A percentile compares a stretch with the other conserved stretches of the same genome.
Conservation (phyloP, 2,329 filamentous ascomycete species). For the Sclerotinia sclerotiorum region DNA sequence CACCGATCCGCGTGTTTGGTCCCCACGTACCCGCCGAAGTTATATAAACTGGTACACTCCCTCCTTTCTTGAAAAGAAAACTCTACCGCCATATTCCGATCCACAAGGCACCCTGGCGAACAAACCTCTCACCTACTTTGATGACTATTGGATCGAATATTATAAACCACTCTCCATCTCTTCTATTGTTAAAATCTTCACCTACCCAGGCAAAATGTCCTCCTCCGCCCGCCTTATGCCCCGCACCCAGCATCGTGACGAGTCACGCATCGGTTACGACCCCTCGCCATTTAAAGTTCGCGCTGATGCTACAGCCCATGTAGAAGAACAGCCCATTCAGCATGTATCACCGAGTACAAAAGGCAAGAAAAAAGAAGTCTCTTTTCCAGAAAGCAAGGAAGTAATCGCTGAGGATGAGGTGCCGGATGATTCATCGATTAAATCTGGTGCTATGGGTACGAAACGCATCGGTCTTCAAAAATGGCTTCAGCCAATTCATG, state of each 20-base stretch:
- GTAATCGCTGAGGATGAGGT: slow-evolving; percentile 44
- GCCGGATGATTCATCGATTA: slow-evolving; percentile 42
- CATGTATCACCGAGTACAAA: slow-evolving; percentile 1
- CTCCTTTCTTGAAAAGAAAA: slow-evolving; percentile 63
- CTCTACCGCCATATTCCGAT: slow-evolving; percentile 31
- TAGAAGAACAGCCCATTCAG: slow-evolving; percentile 53
- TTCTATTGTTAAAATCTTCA: slow-evolving; percentile 87
- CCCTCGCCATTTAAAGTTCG: slow-evolving; percentile 86
- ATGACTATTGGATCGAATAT: slow-evolving; percentile 98
- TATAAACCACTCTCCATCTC: slow-evolving; percentile 87
- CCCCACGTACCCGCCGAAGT: slow-evolving; percentile 59
- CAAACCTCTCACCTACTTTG: slow-evolving; percentile 57
- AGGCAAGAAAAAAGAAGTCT: slow-evolving; percentile 63
- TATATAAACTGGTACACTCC: slow-evolving; percentile 92
- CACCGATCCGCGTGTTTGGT: slow-evolving; percentile 73
- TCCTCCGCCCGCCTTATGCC: slow-evolving; percentile 83
- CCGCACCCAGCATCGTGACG: slow-evolving; percentile 68
- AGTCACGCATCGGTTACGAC: slow-evolving; percentile 61
- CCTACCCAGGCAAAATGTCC: slow-evolving; percentile 75
- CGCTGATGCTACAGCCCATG: slow-evolving; percentile 57
- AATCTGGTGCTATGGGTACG: slow-evolving; percentile 44
- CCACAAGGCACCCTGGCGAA: slow-evolving; percentile 28
- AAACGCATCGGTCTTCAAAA: slow-evolving; percentile 57
- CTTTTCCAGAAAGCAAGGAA: slow-evolving; percentile 53
- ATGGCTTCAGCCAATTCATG: slow-evolving; percentile 56